Base-by-base conservation (phyloP, 2,329 filamentous ascomycete species). In the Pseudocercospora pini-densiflorae region DNA sequence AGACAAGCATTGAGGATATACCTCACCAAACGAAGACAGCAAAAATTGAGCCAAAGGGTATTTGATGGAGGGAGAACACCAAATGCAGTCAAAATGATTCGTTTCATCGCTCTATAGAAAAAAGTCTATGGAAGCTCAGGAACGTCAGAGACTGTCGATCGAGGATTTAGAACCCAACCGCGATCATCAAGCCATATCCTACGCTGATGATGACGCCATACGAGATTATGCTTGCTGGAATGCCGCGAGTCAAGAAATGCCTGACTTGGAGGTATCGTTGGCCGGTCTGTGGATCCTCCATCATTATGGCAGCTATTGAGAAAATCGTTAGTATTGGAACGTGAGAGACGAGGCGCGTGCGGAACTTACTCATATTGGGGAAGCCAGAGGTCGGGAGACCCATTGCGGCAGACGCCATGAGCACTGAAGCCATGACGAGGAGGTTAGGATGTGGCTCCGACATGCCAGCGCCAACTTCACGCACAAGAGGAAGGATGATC, bases 361-460 rank as follows among this genome's bases (percentile, higher is more conserved):
- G 5, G 31, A 21, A 91, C 93, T 86, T 88, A 97, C 94, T 99
- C 95, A 99, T 99, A 74, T 99, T 99, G 1, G 95, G 95, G 82
- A 99, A 99, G 8, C 95, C 96, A 77, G 90, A 94, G 0, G 95
- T 99, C 2, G 95, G 95, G 79, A 99, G 80, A 12, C 90, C 95
- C 95, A 99, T 99, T 1, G 93, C 95, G n/a, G 94, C 94, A 71
- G 91, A 94, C 77, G 95, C 97, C 93, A 99, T 99, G 69, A 99
- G 82, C 10, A 97, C 94, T 62, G 92, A 90, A 0, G 90, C 92
- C 94, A 99, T 98, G 69, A 99, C 95, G 66, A 99, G 82, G 67
- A 99, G 81, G 79, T 98, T 98, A 8, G 95, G 94, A 77, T 97
- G 93, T 29, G 94, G 94, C 77, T 97, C 86, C 2, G 90, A 87